Conservation (phyloP, 805 yeast genomes). For the Nematodospora valgi region DNA sequence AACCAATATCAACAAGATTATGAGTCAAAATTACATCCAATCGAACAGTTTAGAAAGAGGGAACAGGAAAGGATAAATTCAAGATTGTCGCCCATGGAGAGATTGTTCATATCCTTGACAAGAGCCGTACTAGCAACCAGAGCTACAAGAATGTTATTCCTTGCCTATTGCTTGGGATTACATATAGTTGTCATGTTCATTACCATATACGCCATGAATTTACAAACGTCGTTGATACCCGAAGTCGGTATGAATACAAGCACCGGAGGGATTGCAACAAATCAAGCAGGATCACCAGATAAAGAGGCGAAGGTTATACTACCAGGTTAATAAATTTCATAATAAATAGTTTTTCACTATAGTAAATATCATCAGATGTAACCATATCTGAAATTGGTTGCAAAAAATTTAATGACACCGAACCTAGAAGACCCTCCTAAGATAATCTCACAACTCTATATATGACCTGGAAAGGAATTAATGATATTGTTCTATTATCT, state of each 20-base stretch:
- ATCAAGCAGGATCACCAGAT: slow-evolving; percentile 12
- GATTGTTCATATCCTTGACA: slow-evolving; percentile 70
- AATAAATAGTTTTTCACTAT: no score
- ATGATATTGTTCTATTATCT: no score
- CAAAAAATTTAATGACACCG: no score
- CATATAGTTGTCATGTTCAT: slow-evolving; percentile 71
- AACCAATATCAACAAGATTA: slow-evolving; percentile 57
- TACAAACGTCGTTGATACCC: slow-evolving; percentile 44
- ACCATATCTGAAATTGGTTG: no score
- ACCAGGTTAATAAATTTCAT: background rate
- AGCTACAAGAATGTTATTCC: slow-evolving; percentile 66
- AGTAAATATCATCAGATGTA: no score
- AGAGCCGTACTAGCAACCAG: slow-evolving; percentile 73
- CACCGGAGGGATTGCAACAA: slow-evolving; percentile 38
- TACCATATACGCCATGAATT: slow-evolving; percentile 49
- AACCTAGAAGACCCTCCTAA: no score
- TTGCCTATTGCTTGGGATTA: slow-evolving; percentile 68
- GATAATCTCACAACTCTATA: no score
- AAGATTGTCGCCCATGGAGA: slow-evolving; percentile 71
- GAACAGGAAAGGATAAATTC: slow-evolving; percentile 76
- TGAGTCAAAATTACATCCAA: slow-evolving; percentile 78
- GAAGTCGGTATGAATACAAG: slow-evolving; percentile 41
- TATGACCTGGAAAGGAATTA: no score
- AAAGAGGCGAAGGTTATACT: slow-evolving; percentile 2
- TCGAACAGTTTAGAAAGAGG: slow-evolving; percentile 73